A percentile compares a stretch with the other conserved stretches of the same genome.
These are phyloP conservation scores for Hypholoma sublateritium DNA, from an alignment of 768 basidiomycete species.

Conservation along the genomic window DNA sequence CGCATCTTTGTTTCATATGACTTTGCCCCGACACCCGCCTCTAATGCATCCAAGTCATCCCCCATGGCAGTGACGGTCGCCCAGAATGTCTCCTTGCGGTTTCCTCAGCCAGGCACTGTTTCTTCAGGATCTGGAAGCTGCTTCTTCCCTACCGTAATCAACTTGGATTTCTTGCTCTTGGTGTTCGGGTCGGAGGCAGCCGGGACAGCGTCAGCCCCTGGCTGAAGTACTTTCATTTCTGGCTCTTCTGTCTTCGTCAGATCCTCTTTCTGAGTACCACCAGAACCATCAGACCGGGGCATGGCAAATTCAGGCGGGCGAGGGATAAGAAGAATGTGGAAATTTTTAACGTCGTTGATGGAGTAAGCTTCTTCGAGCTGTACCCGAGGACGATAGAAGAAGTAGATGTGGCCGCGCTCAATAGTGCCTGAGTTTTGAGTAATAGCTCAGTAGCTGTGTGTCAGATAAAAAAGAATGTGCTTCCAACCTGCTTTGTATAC, in stretches of 20 bases:
- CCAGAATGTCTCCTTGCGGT: constrained; percentile 53
- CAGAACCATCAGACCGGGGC: constrained; percentile 1
- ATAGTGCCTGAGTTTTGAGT: constrained; percentile 45
- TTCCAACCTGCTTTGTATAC: constrained; percentile 20
- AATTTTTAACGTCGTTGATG: constrained; percentile 55
- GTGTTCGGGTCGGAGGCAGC: constrained; percentile 30
- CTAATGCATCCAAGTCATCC: constrained; percentile 46
- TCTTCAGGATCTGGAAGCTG: constrained; percentile 44
- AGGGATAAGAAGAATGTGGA: constrained; percentile 62
- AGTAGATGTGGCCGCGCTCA: constrained; percentile 62
- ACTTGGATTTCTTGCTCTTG: constrained; percentile 42
- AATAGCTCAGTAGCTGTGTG: background rate
- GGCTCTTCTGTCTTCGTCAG: constrained; percentile 24
- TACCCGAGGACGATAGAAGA: constrained; percentile 63
- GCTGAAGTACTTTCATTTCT: constrained; percentile 41
- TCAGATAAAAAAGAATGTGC: background rate
- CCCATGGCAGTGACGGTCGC: constrained; percentile 49
- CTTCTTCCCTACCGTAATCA: constrained; percentile 61
- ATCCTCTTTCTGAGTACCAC: constrained; percentile 16
- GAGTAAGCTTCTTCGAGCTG: constrained; percentile 51
- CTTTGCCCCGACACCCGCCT: constrained; percentile 48
- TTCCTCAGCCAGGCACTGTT: constrained; percentile 6
- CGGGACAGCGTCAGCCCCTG: constrained; percentile 51
- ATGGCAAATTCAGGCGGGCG: constrained; percentile 44
- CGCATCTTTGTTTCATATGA: constrained; percentile 63